A percentile compares a stretch with the other conserved stretches of the same genome.
Conservation (phyloP, 371 early-diverging fungal genomes). For the Circinella minor region DNA sequence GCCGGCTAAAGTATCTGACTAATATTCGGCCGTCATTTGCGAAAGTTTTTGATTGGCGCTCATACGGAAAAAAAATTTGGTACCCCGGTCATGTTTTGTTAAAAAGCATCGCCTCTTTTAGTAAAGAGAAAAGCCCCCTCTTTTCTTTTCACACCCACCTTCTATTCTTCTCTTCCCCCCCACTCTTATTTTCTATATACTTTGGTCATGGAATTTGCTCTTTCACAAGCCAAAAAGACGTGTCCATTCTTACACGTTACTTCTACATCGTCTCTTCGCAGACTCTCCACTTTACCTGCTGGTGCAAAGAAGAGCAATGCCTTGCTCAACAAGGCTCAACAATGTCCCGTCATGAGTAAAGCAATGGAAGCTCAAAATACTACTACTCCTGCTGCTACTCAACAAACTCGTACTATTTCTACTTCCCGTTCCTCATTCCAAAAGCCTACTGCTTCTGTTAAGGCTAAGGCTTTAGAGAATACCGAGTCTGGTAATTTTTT, state of each 20-base stretch:
- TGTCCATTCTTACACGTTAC: conserved; percentile 90
- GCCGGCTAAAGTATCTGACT: conserved; percentile 3
- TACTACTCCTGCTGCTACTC: conserved; percentile 14
- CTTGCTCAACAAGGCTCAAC: conserved; percentile 79
- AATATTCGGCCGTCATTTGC: not conserved
- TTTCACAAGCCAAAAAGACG: conserved; percentile 60
- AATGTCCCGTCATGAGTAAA: conserved; percentile 92
- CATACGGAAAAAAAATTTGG: not conserved
- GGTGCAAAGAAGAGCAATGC: conserved; percentile 45
- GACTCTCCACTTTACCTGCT: conserved; percentile 59
- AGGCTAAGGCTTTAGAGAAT: conserved; percentile 45
- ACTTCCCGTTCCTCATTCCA: conserved; percentile 40
- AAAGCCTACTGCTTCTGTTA: conserved; percentile 50
- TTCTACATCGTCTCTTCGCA: conserved; percentile 76
- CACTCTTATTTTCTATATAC: conserved; percentile 15
- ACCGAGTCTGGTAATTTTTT: conserved; percentile 13
- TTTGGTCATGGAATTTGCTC: conserved; percentile 58
- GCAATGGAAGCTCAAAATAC: conserved; percentile 53
- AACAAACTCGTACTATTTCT: conserved; percentile 61
- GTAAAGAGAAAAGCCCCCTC: conserved; percentile 9
- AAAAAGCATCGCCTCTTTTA: conserved; percentile 9
- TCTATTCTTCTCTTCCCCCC: conserved; percentile 23
- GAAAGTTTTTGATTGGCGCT: not conserved
- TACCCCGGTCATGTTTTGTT: conserved; percentile 4
- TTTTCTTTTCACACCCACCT: conserved; percentile 15